These are phyloP conservation scores for Biscogniauxia marginata DNA, from an alignment of 2,329 filamentous ascomycete genomes.

Conservation along the genomic window DNA sequence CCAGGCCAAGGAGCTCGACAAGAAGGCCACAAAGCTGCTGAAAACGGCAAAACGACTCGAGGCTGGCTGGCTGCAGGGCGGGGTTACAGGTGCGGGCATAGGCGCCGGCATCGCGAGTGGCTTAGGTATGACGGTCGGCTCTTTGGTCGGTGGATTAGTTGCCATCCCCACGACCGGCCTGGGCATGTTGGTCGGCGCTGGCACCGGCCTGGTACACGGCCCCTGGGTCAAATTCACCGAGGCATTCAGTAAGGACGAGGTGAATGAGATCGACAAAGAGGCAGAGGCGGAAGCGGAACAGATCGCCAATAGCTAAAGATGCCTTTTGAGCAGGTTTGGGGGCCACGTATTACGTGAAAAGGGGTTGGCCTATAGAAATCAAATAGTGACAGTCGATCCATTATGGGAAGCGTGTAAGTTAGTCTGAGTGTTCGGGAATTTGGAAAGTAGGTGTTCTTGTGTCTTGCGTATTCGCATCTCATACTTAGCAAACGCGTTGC, in stretches of 20 bases:
- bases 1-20: slow-evolving; percentile 30
- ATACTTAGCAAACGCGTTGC: no score
- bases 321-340: background rate
- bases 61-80: slow-evolving; percentile 33
- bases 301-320: slow-evolving; percentile 14
- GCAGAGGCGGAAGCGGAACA: slow-evolving; percentile 27
- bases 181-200: slow-evolving; percentile 32
- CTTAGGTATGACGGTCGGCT: slow-evolving; percentile 30
- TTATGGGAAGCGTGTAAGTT: no score
- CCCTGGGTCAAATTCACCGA: slow-evolving; percentile 35
- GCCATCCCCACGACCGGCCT: slow-evolving; percentile 32
- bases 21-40: slow-evolving; percentile 30
- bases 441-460: no score
- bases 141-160: slow-evolving; percentile 31
- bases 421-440: no score
- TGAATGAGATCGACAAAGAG: slow-evolving; percentile 28
- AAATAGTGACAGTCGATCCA: no score
- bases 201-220: slow-evolving; percentile 32
- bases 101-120: slow-evolving; percentile 34
- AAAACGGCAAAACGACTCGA: slow-evolving; percentile 32
- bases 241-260: slow-evolving; percentile 29
- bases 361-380: no score
- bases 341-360: background rate
- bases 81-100: slow-evolving; percentile 32
- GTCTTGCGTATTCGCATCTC: no score